phyloP scores from a whole-genome alignment of 192 early-diverging fungal genomes.

The Linnemannia elongata region DNA sequence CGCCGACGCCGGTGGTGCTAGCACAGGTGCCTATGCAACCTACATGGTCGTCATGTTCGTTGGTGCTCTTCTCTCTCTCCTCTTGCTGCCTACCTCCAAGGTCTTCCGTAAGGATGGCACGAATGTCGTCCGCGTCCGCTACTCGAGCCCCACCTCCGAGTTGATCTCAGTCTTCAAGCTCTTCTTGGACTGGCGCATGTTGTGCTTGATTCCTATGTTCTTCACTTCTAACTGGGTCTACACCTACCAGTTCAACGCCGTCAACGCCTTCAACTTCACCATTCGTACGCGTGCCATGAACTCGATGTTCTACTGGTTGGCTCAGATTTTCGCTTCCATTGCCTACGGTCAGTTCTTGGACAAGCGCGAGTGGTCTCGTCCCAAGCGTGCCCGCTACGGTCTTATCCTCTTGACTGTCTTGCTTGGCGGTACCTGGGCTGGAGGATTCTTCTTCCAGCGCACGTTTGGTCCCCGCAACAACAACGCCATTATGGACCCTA shows the following conservation, averaged over 20 bases:
- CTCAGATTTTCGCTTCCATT: conserved; percentile 79
- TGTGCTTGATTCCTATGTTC: conserved; percentile 77
- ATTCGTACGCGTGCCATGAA: conserved; percentile 77
- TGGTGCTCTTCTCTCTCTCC: conserved; percentile 70
- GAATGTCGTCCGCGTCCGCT: conserved; percentile 73
- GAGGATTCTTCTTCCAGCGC: conserved; percentile 69
- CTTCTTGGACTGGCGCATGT: conserved; percentile 76
- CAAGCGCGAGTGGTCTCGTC: conserved; percentile 62
- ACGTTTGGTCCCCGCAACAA: conserved; percentile 54
- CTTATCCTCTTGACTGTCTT: conserved; percentile 61
- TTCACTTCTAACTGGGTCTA: conserved; percentile 85
- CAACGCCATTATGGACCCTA: background rate
- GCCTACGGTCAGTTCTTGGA: conserved; percentile 76
- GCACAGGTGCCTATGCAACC: conserved; percentile 76
- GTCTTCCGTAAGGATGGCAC: conserved; percentile 79
- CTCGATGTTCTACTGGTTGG: conserved; percentile 80
- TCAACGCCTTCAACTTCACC: conserved; percentile 73
- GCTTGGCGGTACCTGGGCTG: conserved; percentile 73
- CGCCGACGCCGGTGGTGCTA: conserved; percentile 57
- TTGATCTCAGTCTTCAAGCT: conserved; percentile 64
- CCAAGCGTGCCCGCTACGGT: conserved; percentile 74
- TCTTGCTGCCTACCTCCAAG: conserved; percentile 67
- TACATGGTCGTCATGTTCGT: conserved; percentile 79
- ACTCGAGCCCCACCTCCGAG: conserved; percentile 73
- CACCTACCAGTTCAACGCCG: conserved; percentile 71